Base-by-base conservation (phyloP, 2,329 filamentous ascomycete genomes). In the Ceratocystis lukuohia region DNA sequence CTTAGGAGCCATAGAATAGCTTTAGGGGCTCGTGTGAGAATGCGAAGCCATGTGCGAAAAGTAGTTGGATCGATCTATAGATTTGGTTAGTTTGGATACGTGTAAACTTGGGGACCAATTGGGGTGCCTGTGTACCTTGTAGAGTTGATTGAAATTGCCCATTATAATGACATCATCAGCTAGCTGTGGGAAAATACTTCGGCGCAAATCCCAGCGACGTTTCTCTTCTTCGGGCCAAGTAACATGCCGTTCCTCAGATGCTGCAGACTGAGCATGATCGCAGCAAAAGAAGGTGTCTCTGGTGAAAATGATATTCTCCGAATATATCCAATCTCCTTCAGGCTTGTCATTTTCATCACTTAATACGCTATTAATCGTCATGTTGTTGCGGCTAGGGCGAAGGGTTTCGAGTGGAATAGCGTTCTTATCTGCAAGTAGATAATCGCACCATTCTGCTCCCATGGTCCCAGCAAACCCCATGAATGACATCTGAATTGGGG, bases 401-500 rank as follows among this genome's bases (percentile, higher is more conserved):
- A 97, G 79, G 0, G 93, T 96, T 30, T 86, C 84, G 0, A 81
- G 82, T 0, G 94, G 94, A 65, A 99, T 87, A 0, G 94, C 91
- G 1, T 88, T 93, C 63, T 88, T 81, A 72, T 99, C 94, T 2
- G 94, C 92, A 30, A 97, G 82, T 17, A 99, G 86, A 72, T 99
- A 99, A 74, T 99, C 94, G 71, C 94, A 99, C 94, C 94, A 99
- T 74, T 99, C 94, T 2, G 94, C 94, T 5, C 94, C 94, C 0
- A 99, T 79, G 0, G 93, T 96, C 8, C 94, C 94, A 0, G 94
- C 94, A 74, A 99, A 99, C 0, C 94, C 94, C 94, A 99, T 99
- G 72, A 99, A 99, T 0, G 94, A 96, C 94, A 99, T 99, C 70
- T 99, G 94, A 56, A 99, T 91, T 0, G 94, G 94, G 1, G 92